These are phyloP conservation scores for Acorus gramineus DNA, from an alignment of 106 monocot genomes.

Conservation along the genomic window DNA sequence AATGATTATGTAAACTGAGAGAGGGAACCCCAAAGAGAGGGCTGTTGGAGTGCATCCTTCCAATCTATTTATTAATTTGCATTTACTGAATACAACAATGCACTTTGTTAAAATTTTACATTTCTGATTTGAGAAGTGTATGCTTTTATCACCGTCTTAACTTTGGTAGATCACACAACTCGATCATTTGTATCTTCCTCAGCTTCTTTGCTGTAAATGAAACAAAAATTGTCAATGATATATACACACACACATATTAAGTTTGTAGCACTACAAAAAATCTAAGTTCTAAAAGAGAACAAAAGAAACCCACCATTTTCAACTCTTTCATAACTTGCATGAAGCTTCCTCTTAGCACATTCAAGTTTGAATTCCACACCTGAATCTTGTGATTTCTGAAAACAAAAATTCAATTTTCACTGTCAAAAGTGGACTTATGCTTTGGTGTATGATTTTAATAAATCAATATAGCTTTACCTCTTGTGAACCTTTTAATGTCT, in stretches of 20 bases:
- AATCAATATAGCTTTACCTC: too few species aligned
- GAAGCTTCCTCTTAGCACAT: slow-evolving; percentile 14
- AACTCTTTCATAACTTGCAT: slow-evolving; percentile 7
- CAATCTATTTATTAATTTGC: too few species aligned
- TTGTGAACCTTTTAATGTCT: too few species aligned
- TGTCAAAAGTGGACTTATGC: background rate
- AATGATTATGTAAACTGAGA: too few species aligned
- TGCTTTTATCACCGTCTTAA: too few species aligned
- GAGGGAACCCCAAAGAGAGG: too few species aligned
- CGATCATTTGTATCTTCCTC: slow-evolving; percentile 1
- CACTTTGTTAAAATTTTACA: too few species aligned
- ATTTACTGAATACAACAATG: too few species aligned
- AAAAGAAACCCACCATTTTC: slow-evolving; percentile 7
- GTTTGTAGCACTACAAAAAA: background rate
- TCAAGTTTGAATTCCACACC: slow-evolving; percentile 7
- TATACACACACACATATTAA: background rate
- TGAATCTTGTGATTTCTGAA: slow-evolving; percentile 1
- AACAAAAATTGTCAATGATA: background rate
- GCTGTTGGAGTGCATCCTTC: too few species aligned
- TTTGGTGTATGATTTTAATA: background rate
- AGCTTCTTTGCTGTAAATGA: slow-evolving; percentile 1
- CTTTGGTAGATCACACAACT: background rate
- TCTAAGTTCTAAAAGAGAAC: background rate
- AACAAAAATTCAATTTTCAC: background rate
- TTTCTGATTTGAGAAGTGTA: too few species aligned